These are phyloP conservation scores for Ilyonectria robusta DNA, from an alignment of 2,329 filamentous ascomycete species.

Conservation along the genomic window DNA sequence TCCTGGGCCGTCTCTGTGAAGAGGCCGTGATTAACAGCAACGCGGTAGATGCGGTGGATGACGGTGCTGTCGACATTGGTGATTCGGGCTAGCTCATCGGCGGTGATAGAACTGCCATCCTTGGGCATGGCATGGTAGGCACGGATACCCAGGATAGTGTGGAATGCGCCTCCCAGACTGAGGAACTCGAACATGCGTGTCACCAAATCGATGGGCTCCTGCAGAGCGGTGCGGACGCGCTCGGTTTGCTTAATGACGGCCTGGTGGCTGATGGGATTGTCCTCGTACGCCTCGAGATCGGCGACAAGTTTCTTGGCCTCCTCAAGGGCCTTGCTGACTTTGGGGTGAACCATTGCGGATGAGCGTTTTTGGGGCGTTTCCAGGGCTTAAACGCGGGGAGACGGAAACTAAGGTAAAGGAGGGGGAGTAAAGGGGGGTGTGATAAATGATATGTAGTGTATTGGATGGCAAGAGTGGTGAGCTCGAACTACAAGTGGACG, in stretches of 20 bases:
- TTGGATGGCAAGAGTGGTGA: background rate
- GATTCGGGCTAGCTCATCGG: constrained; percentile 38
- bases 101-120: constrained; percentile 41
- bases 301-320: constrained; percentile 46
- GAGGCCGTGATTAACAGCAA: constrained; percentile 49
- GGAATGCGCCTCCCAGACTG: constrained; percentile 43
- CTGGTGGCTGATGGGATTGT: constrained; percentile 40
- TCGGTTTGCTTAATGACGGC: constrained; percentile 44
- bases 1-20: constrained; percentile 48
- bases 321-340: constrained; percentile 45
- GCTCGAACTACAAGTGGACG: background rate
- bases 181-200: constrained; percentile 44
- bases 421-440: background rate
- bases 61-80: constrained; percentile 50
- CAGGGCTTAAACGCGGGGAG: background rate
- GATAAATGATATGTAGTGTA: background rate
- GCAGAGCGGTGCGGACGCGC: constrained; percentile 42
- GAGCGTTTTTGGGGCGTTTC: background rate
- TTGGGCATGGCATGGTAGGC: constrained; percentile 47
- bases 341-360: constrained; percentile 39
- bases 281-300: constrained; percentile 46
- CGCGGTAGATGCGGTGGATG: constrained; percentile 51
- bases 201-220: constrained; percentile 48
- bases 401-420: background rate
- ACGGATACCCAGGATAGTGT: constrained; percentile 46